Evolutionary conservation across 2,329 filamentous ascomycete species (phyloP), one percentile per base, ranked within the genome.

Genomic region (Lachnellula suecica): DNA sequence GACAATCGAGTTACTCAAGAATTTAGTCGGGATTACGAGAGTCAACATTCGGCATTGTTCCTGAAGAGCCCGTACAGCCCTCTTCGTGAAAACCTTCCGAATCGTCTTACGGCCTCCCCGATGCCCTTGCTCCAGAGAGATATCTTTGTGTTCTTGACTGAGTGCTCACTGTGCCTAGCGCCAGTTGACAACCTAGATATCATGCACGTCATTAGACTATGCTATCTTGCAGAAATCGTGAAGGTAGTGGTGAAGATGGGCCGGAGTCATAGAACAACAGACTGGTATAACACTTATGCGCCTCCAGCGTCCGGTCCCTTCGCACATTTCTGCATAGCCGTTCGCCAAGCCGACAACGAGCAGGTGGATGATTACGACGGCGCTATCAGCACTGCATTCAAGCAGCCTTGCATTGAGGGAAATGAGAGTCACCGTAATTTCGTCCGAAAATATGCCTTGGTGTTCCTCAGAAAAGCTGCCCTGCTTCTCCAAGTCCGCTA

Each of bases 161-260:
- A 96, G 66, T 86, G 83, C 62, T 84, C 89, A 1, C 81, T 91
- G 47, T 87, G 84, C 49, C 69, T 95, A 17, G 79, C 82, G 6
- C 79, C 87, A 8, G 79, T 85, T 2, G 80, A 91, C 24, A 76
- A 81, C 37, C 79, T 89, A 35, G 89, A 95, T 50, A 83, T 95
- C 38, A 81, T 86, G 37, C 88, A 96, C 68, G 70, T 97, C 47
- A 72, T 97, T 45, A 85, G 88, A 34, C 75, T 97, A 42, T 97
- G 91, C 72, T 97, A 96, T 66, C 79, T 96, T 50, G 90, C 90
- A 2, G 94, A 99, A 71, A 84, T 99, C 52, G 84, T 95, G 54
- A 95, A 96, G 71, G 85, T 91, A 5, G 79, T 91, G 15, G 66
- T 84, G 13, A 76, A 79, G 7, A 82, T 81, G 67, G 75, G 76